Evolutionary conservation across 306 rosid genomes (phyloP).

Genomic region (Rosa rugosa): DNA sequence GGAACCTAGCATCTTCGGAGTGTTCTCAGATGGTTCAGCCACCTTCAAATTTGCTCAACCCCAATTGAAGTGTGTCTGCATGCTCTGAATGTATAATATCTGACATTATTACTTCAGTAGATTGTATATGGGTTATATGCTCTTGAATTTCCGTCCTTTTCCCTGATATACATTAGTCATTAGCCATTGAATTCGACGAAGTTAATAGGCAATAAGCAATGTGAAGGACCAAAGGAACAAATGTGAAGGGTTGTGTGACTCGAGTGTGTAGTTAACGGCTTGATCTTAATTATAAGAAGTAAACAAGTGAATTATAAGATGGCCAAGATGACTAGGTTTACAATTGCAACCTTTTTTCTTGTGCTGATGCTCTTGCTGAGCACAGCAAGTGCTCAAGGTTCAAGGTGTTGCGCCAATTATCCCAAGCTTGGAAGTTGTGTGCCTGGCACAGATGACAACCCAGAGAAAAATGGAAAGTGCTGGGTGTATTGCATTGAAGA

Average conservation of each 20-base stretch:
- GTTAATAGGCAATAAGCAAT: no score
- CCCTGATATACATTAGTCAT: neutral
- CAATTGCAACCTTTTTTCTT: neutral
- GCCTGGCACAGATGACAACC: neutral
- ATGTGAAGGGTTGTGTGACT: no score
- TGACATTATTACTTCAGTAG: neutral
- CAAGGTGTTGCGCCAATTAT: neutral
- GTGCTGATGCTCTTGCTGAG: neutral
- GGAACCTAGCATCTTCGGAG: neutral
- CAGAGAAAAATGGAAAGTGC: neutral
- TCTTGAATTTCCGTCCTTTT: neutral
- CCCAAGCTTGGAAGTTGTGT: neutral
- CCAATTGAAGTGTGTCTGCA: neutral
- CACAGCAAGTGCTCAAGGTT: neutral
- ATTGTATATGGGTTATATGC: neutral
- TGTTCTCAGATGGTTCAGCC: neutral
- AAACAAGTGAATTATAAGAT: no score
- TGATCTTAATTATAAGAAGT: no score
- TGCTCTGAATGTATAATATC: neutral
- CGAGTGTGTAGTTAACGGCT: no score
- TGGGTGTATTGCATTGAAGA: neutral
- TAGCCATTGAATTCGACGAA: neutral
- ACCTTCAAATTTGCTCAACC: constrained; percentile 7
- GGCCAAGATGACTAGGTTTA: neutral
- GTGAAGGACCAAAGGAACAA: no score